Evolutionary conservation across 164 flowering plant species (phyloP).

Genomic region (Dillenia turbinata): DNA sequence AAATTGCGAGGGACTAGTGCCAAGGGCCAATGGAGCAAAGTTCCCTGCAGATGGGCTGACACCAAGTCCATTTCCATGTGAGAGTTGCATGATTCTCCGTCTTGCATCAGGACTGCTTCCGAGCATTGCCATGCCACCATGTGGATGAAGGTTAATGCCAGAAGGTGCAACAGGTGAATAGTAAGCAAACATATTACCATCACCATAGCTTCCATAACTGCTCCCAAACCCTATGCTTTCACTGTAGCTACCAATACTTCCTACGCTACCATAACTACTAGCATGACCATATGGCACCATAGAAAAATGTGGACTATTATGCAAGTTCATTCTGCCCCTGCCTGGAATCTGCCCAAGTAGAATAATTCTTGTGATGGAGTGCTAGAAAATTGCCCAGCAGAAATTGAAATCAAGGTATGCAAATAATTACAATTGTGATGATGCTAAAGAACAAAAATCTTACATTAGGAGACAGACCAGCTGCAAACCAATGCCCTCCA

Average conservation of each 20-base stretch:
- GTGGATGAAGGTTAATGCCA: conserved; percentile 56
- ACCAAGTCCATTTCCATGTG: conserved; percentile 82
- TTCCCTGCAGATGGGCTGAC: conserved; percentile 74
- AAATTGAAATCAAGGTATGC: no score
- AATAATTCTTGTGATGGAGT: no score
- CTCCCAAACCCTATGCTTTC: conserved; percentile 71
- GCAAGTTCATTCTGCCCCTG: conserved; percentile 40
- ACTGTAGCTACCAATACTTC: conserved; percentile 90
- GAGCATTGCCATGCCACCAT: conserved; percentile 54
- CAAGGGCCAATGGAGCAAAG: conserved; percentile 79
- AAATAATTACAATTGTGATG: neutral
- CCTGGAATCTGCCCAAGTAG: conserved; percentile 46
- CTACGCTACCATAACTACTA: conserved; percentile 89
- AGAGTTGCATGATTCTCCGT: conserved; percentile 47
- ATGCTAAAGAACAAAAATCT: conserved; percentile 20
- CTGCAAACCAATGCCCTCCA: conserved; percentile 97
- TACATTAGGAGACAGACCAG: conserved; percentile 98
- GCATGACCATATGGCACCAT: conserved; percentile 54
- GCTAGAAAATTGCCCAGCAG: no score
- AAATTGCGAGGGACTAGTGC: conserved; percentile 92
- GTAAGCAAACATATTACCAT: conserved; percentile 56
- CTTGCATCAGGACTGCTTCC: conserved; percentile 89
- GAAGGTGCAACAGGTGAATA: conserved; percentile 87
- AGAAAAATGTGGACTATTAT: conserved; percentile 62
- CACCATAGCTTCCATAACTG: conserved; percentile 96